Evolutionary conservation across 2,329 filamentous ascomycete genomes (phyloP), one percentile per base, ranked within the genome.

Genomic region (Endoconidiophora polonica): DNA sequence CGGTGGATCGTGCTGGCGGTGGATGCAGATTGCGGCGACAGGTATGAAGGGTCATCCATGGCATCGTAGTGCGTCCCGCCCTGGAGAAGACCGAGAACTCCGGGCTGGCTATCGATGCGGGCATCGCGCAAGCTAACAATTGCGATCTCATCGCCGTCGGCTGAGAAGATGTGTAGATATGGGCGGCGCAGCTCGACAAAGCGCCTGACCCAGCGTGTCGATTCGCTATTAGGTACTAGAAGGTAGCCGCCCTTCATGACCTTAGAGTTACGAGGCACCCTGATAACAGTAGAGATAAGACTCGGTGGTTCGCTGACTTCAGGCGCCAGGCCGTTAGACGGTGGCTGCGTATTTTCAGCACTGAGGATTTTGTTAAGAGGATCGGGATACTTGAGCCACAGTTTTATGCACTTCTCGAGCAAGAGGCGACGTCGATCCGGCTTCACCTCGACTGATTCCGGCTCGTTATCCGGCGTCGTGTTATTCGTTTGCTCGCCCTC

Each of bases 151-250:
- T 96, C 91, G 16, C 90, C 88, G 39, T 93, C 84, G 0, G 83
- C 80, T 22, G 78, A 83, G 65, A 96, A 86, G 36, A 98, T 77
- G 63, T 96, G 87, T 48, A 98, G 72, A 61, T 96, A 98, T 0
- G 91, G 91, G 48, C 83, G 76, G 29, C 91, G 78, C 24, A 98
- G 74, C 65, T 98, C 91, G 46, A 95, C 86, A 60, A 94, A 96
- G 40, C 90, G 81, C 58, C 88, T 86, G 24, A 91, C 76, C 91
- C 91, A 98, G 54, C 83, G 77, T 20, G 80, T 83, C 36, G 81
- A 85, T 49, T 85, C 81, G 50, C 79, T 81, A 59, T 87, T 87
- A 0, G 87, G 87, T 2, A 85, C 84, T 41, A 96, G 72, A 14
- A 98, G 74, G 63, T 91, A 93, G 14, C 88, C 88, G 14, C 85